phyloP scores from a whole-genome alignment of 805 yeast species.

The Torulaspora quercuum region DNA sequence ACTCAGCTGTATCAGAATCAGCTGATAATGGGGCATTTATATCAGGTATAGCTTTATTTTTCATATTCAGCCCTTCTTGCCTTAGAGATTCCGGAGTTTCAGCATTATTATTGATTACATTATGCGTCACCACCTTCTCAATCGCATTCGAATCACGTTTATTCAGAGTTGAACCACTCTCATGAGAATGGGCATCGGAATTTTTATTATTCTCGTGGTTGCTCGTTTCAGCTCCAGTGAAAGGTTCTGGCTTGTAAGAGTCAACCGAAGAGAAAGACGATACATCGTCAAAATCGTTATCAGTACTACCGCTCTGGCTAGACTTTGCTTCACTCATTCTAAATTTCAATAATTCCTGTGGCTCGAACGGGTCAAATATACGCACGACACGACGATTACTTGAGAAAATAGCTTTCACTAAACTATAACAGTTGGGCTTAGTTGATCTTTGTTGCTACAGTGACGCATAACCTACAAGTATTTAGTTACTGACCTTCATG shows the following conservation, averaged over 20 bases:
- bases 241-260: constrained; percentile 29
- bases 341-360: too few relatives aligned
- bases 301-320: constrained; percentile 9
- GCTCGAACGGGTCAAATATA: too few relatives aligned
- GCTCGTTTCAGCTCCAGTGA: constrained; percentile 16
- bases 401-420: not conserved
- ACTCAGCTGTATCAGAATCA: constrained; percentile 30
- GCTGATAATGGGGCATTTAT: constrained; percentile 23
- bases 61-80: constrained; percentile 17
- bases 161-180: constrained; percentile 19
- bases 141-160: constrained; percentile 19
- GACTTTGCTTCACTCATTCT: constrained; percentile 1
- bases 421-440: too few relatives aligned
- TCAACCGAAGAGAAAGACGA: constrained; percentile 31
- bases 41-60: constrained; percentile 21
- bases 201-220: not conserved
- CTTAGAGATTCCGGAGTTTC: constrained; percentile 28
- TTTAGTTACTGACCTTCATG: too few relatives aligned
- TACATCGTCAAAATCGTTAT: constrained; percentile 26
- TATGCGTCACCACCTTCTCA: constrained; percentile 26
- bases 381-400: not conserved
- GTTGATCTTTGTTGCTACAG: too few relatives aligned
- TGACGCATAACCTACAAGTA: too few relatives aligned
- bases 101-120: constrained; percentile 23
- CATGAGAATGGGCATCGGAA: constrained; percentile 9